Percentiles rank a stretch among this genome's conserved stretches.
These are phyloP conservation scores for Pleurotus eryngii DNA, from an alignment of 768 basidiomycete species.

Conservation along the genomic window DNA sequence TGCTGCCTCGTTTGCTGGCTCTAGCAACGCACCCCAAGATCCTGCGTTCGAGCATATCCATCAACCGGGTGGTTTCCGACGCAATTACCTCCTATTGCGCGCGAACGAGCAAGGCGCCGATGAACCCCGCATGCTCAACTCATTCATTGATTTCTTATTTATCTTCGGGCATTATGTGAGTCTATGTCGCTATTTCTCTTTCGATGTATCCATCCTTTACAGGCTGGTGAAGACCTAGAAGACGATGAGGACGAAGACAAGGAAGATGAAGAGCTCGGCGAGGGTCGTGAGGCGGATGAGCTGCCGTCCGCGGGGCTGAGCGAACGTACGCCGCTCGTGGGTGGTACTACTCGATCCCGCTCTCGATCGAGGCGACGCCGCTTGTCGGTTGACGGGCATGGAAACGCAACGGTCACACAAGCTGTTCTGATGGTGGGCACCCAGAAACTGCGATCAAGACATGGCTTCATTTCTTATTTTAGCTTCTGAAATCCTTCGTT, in stretches of 20 bases:
- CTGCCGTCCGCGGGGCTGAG: conserved; percentile 20
- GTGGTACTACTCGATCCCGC: conserved; percentile 32
- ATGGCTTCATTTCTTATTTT: conserved; percentile 5
- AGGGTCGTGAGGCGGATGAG: conserved; percentile 11
- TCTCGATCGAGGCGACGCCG: conserved; percentile 55
- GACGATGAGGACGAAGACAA: conserved; percentile 80
- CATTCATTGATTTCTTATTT: conserved; percentile 92
- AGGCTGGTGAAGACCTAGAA: conserved; percentile 91
- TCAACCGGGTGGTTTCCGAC: conserved; percentile 91
- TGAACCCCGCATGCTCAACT: conserved; percentile 62
- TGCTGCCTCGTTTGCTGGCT: conserved; percentile 66
- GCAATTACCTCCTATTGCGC: conserved; percentile 78
- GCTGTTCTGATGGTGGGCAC: conserved; percentile 84
- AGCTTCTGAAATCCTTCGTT: conserved; percentile 92
- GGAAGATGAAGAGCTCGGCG: conserved; percentile 46
- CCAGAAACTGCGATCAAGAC: background rate
- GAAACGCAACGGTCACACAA: conserved; percentile 88
- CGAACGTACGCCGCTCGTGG: conserved; percentile 61
- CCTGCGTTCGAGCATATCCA: conserved; percentile 91
- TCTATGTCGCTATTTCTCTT: conserved; percentile 10
- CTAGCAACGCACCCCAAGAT: conserved; percentile 47
- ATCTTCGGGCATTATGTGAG: conserved; percentile 96
- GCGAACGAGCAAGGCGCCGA: conserved; percentile 64
- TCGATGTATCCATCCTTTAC: background rate
- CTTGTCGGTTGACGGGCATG: conserved; percentile 58